phyloP scores from a whole-genome alignment of 2,329 filamentous ascomycete species.

The Catunica adiposa region DNA sequence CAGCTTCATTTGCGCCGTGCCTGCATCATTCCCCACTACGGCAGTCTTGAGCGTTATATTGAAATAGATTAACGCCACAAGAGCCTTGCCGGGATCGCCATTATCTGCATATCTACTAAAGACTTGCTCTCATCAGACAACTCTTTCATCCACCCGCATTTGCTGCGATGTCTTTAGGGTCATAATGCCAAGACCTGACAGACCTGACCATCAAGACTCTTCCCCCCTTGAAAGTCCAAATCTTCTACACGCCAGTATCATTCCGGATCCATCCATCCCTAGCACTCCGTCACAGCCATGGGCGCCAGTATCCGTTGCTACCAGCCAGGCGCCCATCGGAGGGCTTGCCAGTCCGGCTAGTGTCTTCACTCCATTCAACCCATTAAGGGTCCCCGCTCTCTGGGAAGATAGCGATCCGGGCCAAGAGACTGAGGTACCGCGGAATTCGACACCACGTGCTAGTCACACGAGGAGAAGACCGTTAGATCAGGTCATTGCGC shows the following conservation, averaged over 20 bases:
- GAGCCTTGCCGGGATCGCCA: neutral
- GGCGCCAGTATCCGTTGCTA: neutral
- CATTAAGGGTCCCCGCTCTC: neutral
- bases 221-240: slow-evolving; percentile 11
- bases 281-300: slow-evolving; percentile 9
- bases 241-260: slow-evolving; percentile 2
- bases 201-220: slow-evolving; percentile 3
- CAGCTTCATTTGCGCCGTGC: neutral
- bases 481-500: neutral
- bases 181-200: slow-evolving; percentile 3
- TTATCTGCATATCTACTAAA: neutral
- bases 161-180: slow-evolving; percentile 1
- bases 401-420: neutral
- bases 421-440: neutral
- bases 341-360: neutral
- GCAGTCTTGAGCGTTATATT: no score
- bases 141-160: neutral
- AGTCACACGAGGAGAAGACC: neutral
- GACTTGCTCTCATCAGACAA: no score
- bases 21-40: neutral
- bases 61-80: no score
- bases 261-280: slow-evolving; percentile 10
- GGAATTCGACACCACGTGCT: neutral
- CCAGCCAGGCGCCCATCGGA: neutral
- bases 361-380: neutral